Base-by-base conservation (phyloP, 164 flowering plant genomes). In the Saururus chinensis region DNA sequence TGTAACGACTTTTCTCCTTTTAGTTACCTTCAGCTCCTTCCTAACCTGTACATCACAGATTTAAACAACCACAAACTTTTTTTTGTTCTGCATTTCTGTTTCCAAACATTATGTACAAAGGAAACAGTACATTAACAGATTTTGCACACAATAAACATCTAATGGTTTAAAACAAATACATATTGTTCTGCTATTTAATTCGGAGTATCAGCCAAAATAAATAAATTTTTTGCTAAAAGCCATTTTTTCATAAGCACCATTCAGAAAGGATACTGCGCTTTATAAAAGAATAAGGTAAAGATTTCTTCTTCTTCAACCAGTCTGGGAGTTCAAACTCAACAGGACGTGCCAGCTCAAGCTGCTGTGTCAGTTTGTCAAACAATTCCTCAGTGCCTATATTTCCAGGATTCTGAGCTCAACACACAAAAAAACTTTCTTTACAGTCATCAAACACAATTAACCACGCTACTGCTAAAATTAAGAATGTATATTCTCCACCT, bases 281-380 rank as follows among this genome's bases (percentile, higher is more conserved):
- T 56, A 64, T 56, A 57, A 57, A 56, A 12, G 54, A 55, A 49
- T 64, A 64, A 17, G 41, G 52, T 40, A 64, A 8, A 19, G 60
- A 51, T 35, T 56, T 64, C 60, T 35, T 52, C 45, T 57, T 42
- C 66, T 42, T 64, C 60, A 64, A 48, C 60, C 60, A 55, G 30
- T 42, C 20, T 7, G 66, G 66, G 22, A 64, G 66, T 56, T 64
- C 35, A 64, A 64, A 64, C n/a, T 64, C 66, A 19, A 56, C 60
- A 0, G 66, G 60, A 56, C 37, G 22, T 24, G 35, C 60, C 42
- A 26, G 60, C 51, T 42, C 66, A n/a, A 57, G 66, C 53, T 42
- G 53, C 22, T 41, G 41, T n/a, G 45, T 12, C 66, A 64, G 25
- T 42, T 48, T 56, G 40, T 56, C 26, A 60, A 64, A 64, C 23